phyloP scores from a whole-genome alignment of 2,329 filamentous ascomycete genomes.

The Fusarium albidum region DNA sequence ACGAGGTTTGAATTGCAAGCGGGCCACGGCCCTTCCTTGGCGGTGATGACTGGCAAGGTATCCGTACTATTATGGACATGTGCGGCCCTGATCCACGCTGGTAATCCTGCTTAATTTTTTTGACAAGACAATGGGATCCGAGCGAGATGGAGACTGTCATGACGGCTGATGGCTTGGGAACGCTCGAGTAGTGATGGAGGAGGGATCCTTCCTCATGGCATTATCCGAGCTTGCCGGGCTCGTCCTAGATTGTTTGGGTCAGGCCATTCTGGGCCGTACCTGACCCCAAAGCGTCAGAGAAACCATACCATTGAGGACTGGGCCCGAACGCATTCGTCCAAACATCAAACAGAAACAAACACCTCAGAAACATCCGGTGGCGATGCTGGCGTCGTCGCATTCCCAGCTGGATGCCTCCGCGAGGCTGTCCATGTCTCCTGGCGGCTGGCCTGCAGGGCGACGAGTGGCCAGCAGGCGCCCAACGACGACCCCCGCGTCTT shows the following conservation, averaged over 20 bases:
- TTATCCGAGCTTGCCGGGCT: constrained; percentile 14
- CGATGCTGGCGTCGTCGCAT: constrained; percentile 14
- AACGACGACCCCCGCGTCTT: constrained; percentile 2
- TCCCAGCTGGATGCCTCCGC: constrained; percentile 35
- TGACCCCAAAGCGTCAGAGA: constrained; percentile 25
- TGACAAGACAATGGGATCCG: neutral
- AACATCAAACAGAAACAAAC: constrained; percentile 30
- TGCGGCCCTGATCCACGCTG: constrained; percentile 14
- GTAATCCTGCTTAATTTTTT: constrained; percentile 19
- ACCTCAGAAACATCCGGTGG: constrained; percentile 17
- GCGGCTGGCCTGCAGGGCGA: constrained; percentile 32
- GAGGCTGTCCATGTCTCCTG: constrained; percentile 25
- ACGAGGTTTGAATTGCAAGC: constrained; percentile 34
- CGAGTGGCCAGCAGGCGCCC: constrained; percentile 35
- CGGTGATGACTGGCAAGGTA: constrained; percentile 31
- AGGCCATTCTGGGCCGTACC: constrained; percentile 22
- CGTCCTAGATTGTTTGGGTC: constrained; percentile 31
- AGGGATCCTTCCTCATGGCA: constrained; percentile 18
- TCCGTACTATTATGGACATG: constrained; percentile 3
- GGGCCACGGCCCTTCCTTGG: constrained; percentile 30
- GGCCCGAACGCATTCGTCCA: constrained; percentile 11
- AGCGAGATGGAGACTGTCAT: neutral
- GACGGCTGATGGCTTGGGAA: constrained; percentile 11
- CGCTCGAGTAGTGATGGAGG: constrained; percentile 4
- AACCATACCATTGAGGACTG: constrained; percentile 16